phyloP scores from a whole-genome alignment of 139 green algal species.

The Mychonastes homosphaera region DNA sequence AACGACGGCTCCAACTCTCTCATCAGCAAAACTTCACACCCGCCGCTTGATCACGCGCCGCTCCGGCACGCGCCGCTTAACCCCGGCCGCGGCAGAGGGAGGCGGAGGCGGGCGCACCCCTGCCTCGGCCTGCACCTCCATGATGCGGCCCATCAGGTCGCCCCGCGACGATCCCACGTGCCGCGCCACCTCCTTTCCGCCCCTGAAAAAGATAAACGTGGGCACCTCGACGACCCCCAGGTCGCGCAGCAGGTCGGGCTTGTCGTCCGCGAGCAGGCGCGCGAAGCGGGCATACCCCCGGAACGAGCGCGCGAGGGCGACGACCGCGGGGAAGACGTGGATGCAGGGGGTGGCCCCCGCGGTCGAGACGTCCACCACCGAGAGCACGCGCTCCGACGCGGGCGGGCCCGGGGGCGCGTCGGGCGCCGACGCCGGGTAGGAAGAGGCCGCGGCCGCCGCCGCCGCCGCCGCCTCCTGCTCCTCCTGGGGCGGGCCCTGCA shows the following conservation, averaged over 20 bases:
- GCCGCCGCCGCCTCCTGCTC: conserved; percentile 2
- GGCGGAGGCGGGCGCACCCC: conserved; percentile 29
- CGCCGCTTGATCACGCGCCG: no score
- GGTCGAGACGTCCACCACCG: conserved; percentile 28
- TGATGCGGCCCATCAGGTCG: conserved; percentile 76
- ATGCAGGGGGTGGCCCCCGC: conserved; percentile 28
- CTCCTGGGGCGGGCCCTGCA: conserved; percentile 19
- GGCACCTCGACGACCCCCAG: conserved; percentile 66
- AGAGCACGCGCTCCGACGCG: conserved; percentile 1
- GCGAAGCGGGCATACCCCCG: conserved; percentile 37
- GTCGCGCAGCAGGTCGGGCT: conserved; percentile 21
- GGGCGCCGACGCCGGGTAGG: no score
- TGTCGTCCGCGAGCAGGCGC: conserved; percentile 10
- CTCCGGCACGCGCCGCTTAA: no score
- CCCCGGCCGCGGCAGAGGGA: no score
- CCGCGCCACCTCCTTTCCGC: conserved; percentile 16
- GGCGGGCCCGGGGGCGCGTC: background rate
- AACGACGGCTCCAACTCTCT: no score
- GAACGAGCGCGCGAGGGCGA: conserved; percentile 51
- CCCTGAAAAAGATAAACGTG: conserved; percentile 77
- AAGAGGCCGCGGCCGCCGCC: background rate
- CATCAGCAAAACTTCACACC: no score
- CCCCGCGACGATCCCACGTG: conserved; percentile 65
- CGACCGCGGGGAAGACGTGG: conserved; percentile 64
- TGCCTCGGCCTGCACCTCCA: conserved; percentile 37